Base-by-base conservation (phyloP, 495 filamentous ascomycete species). In the Tetracladium setigerum region DNA sequence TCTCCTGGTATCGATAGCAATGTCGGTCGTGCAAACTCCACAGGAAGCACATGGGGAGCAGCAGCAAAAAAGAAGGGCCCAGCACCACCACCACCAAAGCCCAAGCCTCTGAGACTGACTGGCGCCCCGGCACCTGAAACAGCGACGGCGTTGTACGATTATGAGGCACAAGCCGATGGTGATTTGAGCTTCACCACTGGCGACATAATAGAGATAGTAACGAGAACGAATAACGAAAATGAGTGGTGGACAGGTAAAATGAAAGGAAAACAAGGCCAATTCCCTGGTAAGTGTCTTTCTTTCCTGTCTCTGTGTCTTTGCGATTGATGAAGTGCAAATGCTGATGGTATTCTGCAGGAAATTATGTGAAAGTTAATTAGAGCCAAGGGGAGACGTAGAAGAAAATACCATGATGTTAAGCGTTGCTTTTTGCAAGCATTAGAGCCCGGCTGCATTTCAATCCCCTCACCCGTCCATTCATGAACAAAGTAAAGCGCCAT, bases 171-270 rank as follows among this genome's bases (percentile, higher is more conserved):
- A 58, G 90, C 90, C 2, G 90, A 95, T 46, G 89, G 89, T 1
- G 92, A 99, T 62, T 72, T 99, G 44, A 94, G 86, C 58, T 99
- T 99, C 61, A 78, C 73, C 3, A 80, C 87, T 0, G 94, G 92
- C 4, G 94, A 99, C 49, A 68, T 86, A 22, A 97, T 99, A 56
- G 89, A 96, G 62, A 87, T 99, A 47, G 62, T 87, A 11, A 72
- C 75, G 50, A 73, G 86, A 38, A 95, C 89, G 11, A 70, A 71
- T 13, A 95, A 94, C 53, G 84, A 86, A 41, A 95, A 99, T 56
- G 92, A 97, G 65, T 99, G 92, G 92, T 99, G 92, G 92, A 81
- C 72, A 2, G 92, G 92, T 5, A 82, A 75, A 61, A 50, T 92
- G 45, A 68, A 80, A 50, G 89, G 86, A 16, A 78, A 80, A 63